Evolutionary conservation across 148 eudicot genomes (phyloP), one percentile per base, ranked within the genome.

Genomic region (Persicaria tinctoria): DNA sequence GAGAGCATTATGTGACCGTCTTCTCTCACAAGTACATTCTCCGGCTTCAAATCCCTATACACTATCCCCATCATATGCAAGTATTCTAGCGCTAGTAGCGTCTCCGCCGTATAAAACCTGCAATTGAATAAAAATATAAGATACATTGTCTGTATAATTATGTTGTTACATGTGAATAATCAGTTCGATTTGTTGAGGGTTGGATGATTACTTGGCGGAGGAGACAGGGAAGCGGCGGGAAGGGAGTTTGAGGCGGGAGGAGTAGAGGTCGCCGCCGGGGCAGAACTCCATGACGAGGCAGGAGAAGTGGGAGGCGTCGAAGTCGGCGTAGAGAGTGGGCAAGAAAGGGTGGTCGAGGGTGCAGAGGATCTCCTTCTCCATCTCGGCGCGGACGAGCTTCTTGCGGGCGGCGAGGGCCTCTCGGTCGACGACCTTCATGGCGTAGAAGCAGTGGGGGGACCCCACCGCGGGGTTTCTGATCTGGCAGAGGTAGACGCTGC

Each of bases 271-370:
- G 4, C 97, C 97, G 18, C 97, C 97, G 46, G 91, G 85, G 17
- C 97, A 91, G 78, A 86, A 91, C 85, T 91, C 97, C 93, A 89
- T 91, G 38, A 91, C 89, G 78, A 89, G 79, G 60, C 97, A 91
- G 50, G 93, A 91, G 50, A 89, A 91, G 64, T 91, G 93, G 14
- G 91, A 87, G 59, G 97, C 93, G n/a, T 91, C 85, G 79, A 91
- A 89, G 51, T 86, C 85, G 3, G 97, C 91, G 64, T 91, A 91
- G 20, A 91, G 75, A 17, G 97, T 91, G 0, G 97, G 93, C 85
- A 91, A 78, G 75, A 91, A 91, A 0, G 97, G 97, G 50, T 91
- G 97, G 63, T 91, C 97, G 46, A 91, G 80, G 84, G 86, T 84
- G 0, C 84, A 87, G 68, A 91, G 73, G 4, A 91, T 91, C 41